Conservation (phyloP, 2,329 filamentous ascomycete genomes). For the Chrysoporthe deuterocubensis region DNA sequence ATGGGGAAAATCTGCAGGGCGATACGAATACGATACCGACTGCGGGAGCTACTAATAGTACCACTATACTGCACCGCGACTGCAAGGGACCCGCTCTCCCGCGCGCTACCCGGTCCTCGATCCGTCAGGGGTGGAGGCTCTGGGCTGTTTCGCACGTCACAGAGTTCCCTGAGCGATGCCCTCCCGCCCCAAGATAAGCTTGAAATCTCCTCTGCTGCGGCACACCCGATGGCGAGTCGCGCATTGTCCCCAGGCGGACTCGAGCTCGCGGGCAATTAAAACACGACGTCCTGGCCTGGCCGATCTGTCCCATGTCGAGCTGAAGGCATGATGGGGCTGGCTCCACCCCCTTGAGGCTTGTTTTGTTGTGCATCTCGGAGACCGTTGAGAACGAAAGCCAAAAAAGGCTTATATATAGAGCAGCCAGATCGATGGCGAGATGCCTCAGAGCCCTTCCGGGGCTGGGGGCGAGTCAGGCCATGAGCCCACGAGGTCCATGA, state of each 20-base stretch:
- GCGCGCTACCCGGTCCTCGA: not conserved
- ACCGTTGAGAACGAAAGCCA: not conserved
- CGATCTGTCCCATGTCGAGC: not conserved
- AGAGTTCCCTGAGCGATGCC: not conserved
- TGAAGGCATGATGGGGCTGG: not conserved
- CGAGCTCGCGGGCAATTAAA: not conserved
- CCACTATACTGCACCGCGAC: too few relatives aligned
- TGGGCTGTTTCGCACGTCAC: constrained; percentile 1
- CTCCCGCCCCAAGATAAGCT: not conserved
- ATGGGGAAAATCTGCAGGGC: not conserved
- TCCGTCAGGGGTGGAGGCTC: not conserved
- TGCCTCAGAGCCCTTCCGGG: too few relatives aligned
- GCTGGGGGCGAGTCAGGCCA: too few relatives aligned
- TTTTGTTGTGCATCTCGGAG: not conserved
- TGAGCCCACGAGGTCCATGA: too few relatives aligned
- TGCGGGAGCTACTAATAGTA: not conserved
- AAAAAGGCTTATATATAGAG: too few relatives aligned
- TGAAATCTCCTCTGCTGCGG: constrained; percentile 15
- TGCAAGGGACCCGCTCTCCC: not conserved
- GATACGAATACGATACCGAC: constrained; percentile 1
- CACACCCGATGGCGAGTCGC: not conserved
- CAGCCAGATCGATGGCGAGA: too few relatives aligned
- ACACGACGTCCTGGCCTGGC: not conserved
- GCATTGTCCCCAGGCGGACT: not conserved
- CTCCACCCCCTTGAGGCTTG: too few relatives aligned